A percentile compares a stretch with the other conserved stretches of the same genome.
These are phyloP conservation scores for Fraxinus baroniana DNA, from an alignment of 305 asterid species.

Conservation along the genomic window DNA sequence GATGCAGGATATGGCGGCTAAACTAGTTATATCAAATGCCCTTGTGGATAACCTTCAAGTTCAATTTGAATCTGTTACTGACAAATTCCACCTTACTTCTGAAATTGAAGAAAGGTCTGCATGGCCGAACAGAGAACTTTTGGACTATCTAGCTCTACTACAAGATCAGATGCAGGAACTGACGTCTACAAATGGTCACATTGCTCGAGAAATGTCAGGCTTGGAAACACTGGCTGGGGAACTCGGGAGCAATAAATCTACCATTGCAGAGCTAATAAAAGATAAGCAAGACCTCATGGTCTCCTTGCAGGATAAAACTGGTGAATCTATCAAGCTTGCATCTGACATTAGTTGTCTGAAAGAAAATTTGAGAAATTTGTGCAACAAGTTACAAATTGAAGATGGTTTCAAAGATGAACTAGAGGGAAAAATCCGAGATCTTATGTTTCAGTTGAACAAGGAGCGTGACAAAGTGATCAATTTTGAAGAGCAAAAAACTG, in stretches of 20 bases:
- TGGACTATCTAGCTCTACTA: constrained; percentile 60
- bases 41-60: constrained; percentile 70
- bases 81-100: constrained; percentile 50
- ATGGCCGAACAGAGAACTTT: constrained; percentile 51
- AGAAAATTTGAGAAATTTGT: constrained; percentile 49
- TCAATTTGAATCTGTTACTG: constrained; percentile 66
- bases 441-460: constrained; percentile 42
- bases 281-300: constrained; percentile 58
- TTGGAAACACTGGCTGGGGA: constrained; percentile 62
- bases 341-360: constrained; percentile 52
- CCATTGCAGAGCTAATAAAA: constrained; percentile 45
- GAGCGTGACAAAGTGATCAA: constrained; percentile 35
- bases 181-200: constrained; percentile 46
- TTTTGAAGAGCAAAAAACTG: constrained; percentile 49
- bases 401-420: constrained; percentile 50
- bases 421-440: constrained; percentile 53
- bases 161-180: constrained; percentile 70
- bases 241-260: constrained; percentile 44
- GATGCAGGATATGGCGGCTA: constrained; percentile 45
- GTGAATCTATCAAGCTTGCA: constrained; percentile 54
- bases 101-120: constrained; percentile 57
- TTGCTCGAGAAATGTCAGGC: constrained; percentile 52
- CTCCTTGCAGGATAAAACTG: constrained; percentile 45
- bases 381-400: constrained; percentile 50
- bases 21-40: constrained; percentile 58